These are phyloP conservation scores for Exophiala lecanii-corni DNA, from an alignment of 2,329 filamentous ascomycete species.

Conservation along the genomic window DNA sequence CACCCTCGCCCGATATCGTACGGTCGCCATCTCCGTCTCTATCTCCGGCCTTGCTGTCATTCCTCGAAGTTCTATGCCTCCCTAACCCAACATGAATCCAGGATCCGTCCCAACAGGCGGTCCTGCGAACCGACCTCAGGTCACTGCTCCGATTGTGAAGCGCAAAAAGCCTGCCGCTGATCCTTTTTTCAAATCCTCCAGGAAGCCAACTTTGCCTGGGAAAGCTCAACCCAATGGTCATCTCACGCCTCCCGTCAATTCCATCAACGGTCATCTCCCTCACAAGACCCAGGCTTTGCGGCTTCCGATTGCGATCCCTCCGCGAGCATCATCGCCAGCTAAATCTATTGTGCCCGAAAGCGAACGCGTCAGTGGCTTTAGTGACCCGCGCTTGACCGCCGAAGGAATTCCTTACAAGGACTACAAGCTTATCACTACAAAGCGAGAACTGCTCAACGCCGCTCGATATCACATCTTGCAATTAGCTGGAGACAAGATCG, in stretches of 20 bases:
- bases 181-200: conserved; percentile 22
- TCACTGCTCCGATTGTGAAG: conserved; percentile 13
- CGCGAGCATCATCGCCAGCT: conserved; percentile 9
- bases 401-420: conserved; percentile 40
- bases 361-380: conserved; percentile 26
- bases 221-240: conserved; percentile 18
- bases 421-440: conserved; percentile 75
- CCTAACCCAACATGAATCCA: conserved; percentile 18
- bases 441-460: conserved; percentile 71
- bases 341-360: conserved; percentile 10
- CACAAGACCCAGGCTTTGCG: conserved; percentile 5
- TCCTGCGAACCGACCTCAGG: conserved; percentile 14
- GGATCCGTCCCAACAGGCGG: conserved; percentile 13
- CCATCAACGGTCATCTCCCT: conserved; percentile 13
- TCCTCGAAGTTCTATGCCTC: background rate
- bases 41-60: background rate
- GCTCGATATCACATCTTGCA: conserved; percentile 85
- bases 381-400: conserved; percentile 22
- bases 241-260: conserved; percentile 16
- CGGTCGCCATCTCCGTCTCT: too few relatives aligned
- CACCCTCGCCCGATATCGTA: background rate
- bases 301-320: conserved; percentile 5
- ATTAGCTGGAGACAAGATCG: conserved; percentile 60
- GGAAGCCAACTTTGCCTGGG: conserved; percentile 5
- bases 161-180: conserved; percentile 23